Evolutionary conservation across 2,329 filamentous ascomycete genomes (phyloP).

Genomic region (Bertia moriformis): DNA sequence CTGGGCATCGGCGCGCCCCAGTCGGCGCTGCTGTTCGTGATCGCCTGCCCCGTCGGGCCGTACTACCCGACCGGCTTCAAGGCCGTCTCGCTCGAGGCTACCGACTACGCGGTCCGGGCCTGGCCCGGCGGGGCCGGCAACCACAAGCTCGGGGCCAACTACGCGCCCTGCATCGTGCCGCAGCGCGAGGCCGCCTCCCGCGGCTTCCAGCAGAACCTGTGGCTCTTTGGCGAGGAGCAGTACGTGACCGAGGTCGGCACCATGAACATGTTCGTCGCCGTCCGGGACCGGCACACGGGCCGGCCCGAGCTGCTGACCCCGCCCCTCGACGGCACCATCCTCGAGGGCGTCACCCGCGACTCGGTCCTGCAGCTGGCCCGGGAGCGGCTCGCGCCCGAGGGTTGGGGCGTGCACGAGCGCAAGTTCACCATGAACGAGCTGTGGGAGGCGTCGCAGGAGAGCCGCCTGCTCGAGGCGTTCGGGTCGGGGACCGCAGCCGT

Average conservation of each 20-base stretch:
- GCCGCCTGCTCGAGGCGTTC: constrained; percentile 81
- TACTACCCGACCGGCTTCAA: constrained; percentile 99
- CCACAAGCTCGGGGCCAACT: constrained; percentile 97
- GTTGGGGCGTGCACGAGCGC: constrained; percentile 77
- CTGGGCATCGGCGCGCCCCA: constrained; percentile 86
- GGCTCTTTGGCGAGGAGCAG: constrained; percentile 91
- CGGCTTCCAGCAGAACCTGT: constrained; percentile 95
- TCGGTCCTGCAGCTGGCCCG: constrained; percentile 75
- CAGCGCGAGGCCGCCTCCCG: constrained; percentile 81
- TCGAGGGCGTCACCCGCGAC: constrained; percentile 88
- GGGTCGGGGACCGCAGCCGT: constrained; percentile 88
- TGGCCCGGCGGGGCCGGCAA: constrained; percentile 97
- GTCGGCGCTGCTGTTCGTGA: constrained; percentile 82
- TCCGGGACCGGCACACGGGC: constrained; percentile 75
- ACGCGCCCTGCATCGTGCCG: constrained; percentile 96
- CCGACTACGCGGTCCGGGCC: constrained; percentile 87
- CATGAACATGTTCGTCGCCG: constrained; percentile 91
- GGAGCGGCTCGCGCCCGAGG: constrained; percentile 68
- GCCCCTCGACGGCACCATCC: constrained; percentile 87
- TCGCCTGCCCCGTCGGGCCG: constrained; percentile 88
- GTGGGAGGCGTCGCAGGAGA: constrained; percentile 66
- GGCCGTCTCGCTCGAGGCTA: constrained; percentile 86
- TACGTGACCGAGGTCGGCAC: constrained; percentile 95
- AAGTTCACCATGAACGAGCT: constrained; percentile 87
- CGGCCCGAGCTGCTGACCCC: constrained; percentile 89